Evolutionary conservation across 305 asterid species (phyloP).

Genomic region (Fraxinus velutina): DNA sequence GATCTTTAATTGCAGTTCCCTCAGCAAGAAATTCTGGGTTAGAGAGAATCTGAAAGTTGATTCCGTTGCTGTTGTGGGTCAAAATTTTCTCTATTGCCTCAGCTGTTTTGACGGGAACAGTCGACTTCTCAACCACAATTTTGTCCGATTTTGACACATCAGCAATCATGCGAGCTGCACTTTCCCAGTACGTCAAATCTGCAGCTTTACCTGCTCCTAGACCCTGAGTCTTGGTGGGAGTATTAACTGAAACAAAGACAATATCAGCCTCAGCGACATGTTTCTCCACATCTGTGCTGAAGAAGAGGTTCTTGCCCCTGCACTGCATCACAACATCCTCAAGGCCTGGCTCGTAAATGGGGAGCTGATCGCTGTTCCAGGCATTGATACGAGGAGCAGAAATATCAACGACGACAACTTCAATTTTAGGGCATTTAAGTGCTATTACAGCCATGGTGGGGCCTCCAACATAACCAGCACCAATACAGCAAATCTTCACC

Average conservation of each 20-base stretch:
- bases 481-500: neutral
- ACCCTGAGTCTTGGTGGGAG: neutral
- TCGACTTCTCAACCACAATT: neutral
- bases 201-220: neutral
- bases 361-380: neutral
- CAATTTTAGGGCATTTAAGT: conserved; percentile 21
- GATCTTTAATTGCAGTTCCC: neutral
- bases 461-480: neutral
- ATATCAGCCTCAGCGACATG: neutral
- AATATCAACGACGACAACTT: conserved; percentile 21
- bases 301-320: neutral
- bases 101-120: neutral
- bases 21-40: neutral
- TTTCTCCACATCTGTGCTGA: neutral
- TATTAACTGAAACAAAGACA: neutral
- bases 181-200: neutral
- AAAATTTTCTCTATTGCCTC: neutral
- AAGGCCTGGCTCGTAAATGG: neutral
- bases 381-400: conserved; percentile 8
- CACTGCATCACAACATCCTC: neutral
- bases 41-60: neutral
- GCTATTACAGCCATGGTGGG: conserved; percentile 27
- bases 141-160: neutral
- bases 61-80: neutral
- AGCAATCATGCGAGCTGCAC: neutral